Evolutionary conservation across 2,329 filamentous ascomycete genomes (phyloP).

Genomic region (Myriosclerotinia curreyana): DNA sequence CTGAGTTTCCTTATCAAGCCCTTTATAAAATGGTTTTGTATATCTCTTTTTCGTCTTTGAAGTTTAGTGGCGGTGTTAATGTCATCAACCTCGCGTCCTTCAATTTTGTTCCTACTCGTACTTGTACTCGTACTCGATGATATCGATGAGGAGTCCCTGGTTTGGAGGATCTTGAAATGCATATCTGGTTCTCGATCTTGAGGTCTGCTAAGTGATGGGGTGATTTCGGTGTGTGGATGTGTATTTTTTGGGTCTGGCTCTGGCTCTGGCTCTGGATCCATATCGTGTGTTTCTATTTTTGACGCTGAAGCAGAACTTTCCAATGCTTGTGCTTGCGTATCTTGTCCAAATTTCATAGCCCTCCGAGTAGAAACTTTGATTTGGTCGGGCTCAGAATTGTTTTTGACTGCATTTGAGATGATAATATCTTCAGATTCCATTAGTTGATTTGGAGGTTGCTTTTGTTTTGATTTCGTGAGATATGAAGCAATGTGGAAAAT

Average conservation of each 20-base stretch:
- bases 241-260: neutral
- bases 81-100: no score
- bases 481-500: neutral
- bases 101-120: neutral
- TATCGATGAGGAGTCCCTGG: neutral
- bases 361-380: no score
- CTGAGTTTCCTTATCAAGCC: neutral
- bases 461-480: neutral
- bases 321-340: neutral
- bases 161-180: no score
- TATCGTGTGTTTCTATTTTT: neutral
- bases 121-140: neutral
- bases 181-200: neutral
- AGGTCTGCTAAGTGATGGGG: no score
- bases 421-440: neutral
- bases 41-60: neutral
- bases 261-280: no score
- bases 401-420: neutral
- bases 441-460: neutral
- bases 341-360: neutral
- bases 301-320: no score
- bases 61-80: neutral
- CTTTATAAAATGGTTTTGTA: neutral
- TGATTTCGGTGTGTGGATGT: no score
- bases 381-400: no score